Evolutionary conservation across 345 rosid species (phyloP).

Genomic region (Corchorus capsularis): DNA sequence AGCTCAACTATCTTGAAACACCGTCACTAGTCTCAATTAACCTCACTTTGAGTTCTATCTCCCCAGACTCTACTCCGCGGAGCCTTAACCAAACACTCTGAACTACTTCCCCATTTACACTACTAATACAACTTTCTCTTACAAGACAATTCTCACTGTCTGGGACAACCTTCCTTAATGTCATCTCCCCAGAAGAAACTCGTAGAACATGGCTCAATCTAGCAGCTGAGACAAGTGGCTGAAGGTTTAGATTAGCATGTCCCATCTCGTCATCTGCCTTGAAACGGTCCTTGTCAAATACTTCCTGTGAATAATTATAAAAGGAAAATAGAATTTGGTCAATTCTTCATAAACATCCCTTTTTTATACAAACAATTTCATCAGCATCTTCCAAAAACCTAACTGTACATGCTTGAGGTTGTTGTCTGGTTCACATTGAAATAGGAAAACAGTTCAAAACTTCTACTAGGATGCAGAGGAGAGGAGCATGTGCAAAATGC

Average conservation of each 20-base stretch:
- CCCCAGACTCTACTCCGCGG: conserved; percentile 85
- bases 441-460: background rate
- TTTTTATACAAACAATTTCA: background rate
- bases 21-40: conserved; percentile 47
- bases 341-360: conserved; percentile 1
- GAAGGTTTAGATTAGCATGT: conserved; percentile 78
- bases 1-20: conserved; percentile 27
- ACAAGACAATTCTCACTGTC: conserved; percentile 78
- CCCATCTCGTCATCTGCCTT: conserved; percentile 99
- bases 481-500: background rate
- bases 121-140: conserved; percentile 78
- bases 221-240: conserved; percentile 80
- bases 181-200: conserved; percentile 61
- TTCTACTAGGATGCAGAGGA: background rate
- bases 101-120: conserved; percentile 76
- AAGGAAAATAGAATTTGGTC: background rate
- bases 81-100: conserved; percentile 91
- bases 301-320: conserved; percentile 56
- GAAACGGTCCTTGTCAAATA: conserved; percentile 93
- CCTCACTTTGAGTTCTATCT: conserved; percentile 80
- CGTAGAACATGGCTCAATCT: conserved; percentile 71
- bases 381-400: background rate
- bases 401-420: background rate
- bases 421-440: background rate
- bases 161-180: conserved; percentile 77